These are phyloP conservation scores for Lipomyces yamanashiensis DNA, from an alignment of 805 yeast species.

Conservation along the genomic window DNA sequence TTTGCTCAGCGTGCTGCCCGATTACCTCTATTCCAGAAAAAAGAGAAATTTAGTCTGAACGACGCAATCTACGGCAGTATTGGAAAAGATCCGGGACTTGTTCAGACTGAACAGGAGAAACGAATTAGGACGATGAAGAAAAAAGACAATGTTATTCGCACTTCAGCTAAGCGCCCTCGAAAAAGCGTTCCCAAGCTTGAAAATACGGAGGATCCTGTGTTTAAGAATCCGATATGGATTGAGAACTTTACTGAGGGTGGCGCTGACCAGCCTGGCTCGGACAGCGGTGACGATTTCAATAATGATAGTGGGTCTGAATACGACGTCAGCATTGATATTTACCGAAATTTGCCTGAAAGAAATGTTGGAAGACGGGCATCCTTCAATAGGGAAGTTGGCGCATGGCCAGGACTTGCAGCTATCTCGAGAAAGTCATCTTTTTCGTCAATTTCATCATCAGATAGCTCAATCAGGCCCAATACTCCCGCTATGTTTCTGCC, in stretches of 20 bases:
- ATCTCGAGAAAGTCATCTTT: background rate
- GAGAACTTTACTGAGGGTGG: background rate
- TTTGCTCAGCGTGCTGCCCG: constrained; percentile 6
- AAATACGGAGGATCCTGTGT: constrained; percentile 2
- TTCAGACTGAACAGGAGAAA: constrained; percentile 20
- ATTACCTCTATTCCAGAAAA: constrained; percentile 11
- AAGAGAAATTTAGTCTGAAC: constrained; percentile 19
- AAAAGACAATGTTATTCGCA: constrained; percentile 6
- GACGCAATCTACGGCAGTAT: constrained; percentile 27
- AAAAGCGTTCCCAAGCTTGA: background rate
- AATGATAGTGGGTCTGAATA: constrained; percentile 4
- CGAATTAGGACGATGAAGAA: constrained; percentile 10
- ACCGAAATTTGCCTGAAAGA: too few relatives aligned
- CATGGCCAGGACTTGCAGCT: background rate
- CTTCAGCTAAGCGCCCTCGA: background rate
- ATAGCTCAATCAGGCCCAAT: constrained; percentile 10
- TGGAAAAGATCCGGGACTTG: constrained; percentile 24
- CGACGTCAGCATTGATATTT: background rate
- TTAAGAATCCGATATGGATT: constrained; percentile 15
- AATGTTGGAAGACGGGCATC: too few relatives aligned
- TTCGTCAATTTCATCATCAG: background rate
- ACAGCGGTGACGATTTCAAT: background rate
- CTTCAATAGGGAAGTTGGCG: background rate
- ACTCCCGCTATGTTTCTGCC: background rate
- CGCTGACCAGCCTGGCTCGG: background rate